Conservation (phyloP, 768 basidiomycete species). For the Macrolepiota fuliginosa region DNA sequence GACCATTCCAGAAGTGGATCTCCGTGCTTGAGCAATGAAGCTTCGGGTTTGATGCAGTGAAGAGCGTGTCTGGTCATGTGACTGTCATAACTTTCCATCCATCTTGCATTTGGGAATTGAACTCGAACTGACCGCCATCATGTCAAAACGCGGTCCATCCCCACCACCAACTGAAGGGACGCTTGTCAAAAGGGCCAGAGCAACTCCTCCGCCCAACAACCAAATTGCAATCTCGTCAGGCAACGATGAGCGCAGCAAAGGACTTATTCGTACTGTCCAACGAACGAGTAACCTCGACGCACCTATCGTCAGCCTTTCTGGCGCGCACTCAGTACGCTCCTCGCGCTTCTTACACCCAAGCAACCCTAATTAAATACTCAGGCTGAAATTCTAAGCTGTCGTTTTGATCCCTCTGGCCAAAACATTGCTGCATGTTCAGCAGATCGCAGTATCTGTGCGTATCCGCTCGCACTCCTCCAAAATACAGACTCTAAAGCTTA, state of each 20-base stretch:
- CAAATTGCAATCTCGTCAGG: conserved; percentile 79
- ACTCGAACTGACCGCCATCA: neutral
- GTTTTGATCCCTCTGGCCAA: conserved; percentile 93
- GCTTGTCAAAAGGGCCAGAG: conserved; percentile 63
- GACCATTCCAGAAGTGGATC: no score
- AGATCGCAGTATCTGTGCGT: conserved; percentile 88
- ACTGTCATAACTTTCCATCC: no score
- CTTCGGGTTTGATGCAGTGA: no score
- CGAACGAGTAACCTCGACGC: conserved; percentile 93
- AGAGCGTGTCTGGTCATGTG: no score
- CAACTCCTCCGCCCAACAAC: conserved; percentile 46
- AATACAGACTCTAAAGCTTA: neutral
- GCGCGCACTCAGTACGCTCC: conserved; percentile 75
- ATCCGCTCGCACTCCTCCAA: neutral
- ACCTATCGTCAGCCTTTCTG: conserved; percentile 88
- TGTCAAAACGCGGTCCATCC: conserved; percentile 73
- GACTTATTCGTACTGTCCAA: conserved; percentile 79
- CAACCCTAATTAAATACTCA: conserved; percentile 4
- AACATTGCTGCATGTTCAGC: conserved; percentile 91
- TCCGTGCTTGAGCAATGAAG: no score
- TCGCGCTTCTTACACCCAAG: neutral
- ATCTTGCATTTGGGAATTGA: neutral
- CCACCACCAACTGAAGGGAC: conserved; percentile 41
- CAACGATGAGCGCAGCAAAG: conserved; percentile 71
- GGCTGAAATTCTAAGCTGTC: conserved; percentile 81